Evolutionary conservation across 768 basidiomycete species (phyloP).

Genomic region (Rhizopogon vinicolor): DNA sequence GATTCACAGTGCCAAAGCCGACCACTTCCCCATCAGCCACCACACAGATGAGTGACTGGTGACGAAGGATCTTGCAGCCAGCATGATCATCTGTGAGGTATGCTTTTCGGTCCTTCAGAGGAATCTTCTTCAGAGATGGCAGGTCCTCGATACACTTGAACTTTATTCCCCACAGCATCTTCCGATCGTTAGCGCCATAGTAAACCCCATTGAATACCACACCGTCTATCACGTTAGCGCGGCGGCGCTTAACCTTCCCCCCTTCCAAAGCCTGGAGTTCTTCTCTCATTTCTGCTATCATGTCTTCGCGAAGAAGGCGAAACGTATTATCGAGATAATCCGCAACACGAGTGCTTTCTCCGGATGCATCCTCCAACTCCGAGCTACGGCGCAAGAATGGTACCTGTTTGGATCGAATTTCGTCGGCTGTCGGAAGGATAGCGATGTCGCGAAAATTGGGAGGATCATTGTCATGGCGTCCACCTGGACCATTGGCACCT

Average conservation of each 20-base stretch:
- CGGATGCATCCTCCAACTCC: constrained; percentile 35
- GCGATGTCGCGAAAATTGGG: constrained; percentile 49
- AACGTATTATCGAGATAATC: constrained; percentile 57
- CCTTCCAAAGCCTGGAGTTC: constrained; percentile 37
- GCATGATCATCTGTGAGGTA: constrained; percentile 27
- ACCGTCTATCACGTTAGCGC: constrained; percentile 31
- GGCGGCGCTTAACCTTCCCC: constrained; percentile 31
- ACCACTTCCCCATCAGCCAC: constrained; percentile 40
- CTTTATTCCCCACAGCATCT: constrained; percentile 34
- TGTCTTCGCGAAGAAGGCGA: constrained; percentile 53
- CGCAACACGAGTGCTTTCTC: constrained; percentile 28
- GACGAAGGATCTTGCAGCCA: constrained; percentile 32
- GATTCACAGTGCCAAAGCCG: constrained; percentile 46
- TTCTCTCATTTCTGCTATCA: constrained; percentile 48
- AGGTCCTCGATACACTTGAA: constrained; percentile 30
- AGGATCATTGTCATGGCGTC: constrained; percentile 62
- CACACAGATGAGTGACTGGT: constrained; percentile 48
- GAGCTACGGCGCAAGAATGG: constrained; percentile 43
- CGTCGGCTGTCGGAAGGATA: constrained; percentile 54
- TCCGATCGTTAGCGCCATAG: constrained; percentile 12
- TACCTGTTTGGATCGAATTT: constrained; percentile 36
- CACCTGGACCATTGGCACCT: constrained; percentile 40
- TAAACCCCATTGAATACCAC: constrained; percentile 32
- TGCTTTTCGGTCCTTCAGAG: constrained; percentile 29
- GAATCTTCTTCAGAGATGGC: constrained; percentile 25